Base-by-base conservation (phyloP, 73 alveolate species). In the Loxodes magnus region DNA sequence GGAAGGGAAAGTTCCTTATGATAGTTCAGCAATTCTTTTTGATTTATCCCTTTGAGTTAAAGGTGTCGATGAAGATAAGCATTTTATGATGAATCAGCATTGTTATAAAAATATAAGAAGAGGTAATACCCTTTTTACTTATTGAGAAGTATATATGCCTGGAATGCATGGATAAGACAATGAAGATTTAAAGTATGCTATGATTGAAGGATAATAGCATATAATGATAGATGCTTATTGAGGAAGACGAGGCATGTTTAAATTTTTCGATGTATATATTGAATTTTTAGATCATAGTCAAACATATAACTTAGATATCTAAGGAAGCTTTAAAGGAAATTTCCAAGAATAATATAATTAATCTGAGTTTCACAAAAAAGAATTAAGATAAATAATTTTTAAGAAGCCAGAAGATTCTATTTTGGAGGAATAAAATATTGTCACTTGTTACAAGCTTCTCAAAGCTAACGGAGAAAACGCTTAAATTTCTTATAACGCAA, bases 391-490 rank as follows among this genome's bases (percentile, higher is more conserved):
- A 33, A 33, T 33, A n/a, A 33, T 33, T 0, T 33, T 33, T 33
- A n/a, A 33, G 10, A 16, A 33, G 10, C 20, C 43, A n/a, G 43
- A 33, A 33, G 43, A 33, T 12, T 12, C 43, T 33, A 33, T 33
- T 33, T n/a, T 71, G 21, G 64, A 60, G 53, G 64, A 71, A 51
- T 74, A 71, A 21, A 64, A 24, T 61, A 64, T 60, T 29, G 58
- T 74, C n/a, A 71, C 55, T 35, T 43, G 56, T 9, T 67, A 52
- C 14, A 74, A 74, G 56, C 52, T 68, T 66, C 51, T 54, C 69
- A 88, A 88, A 55, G 97, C 95, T 10, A 88, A 88, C 63, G 97
- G 97, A 49, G 97, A 88, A 67, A 88, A 88, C 52, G 95, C 94
- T 2, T 88, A 88, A 57, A 66, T 88, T 4, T 63, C 92, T 0